These are phyloP conservation scores for Mycosphaerella sp. DNA, from an alignment of 2,329 filamentous ascomycete species.

Conservation along the genomic window DNA sequence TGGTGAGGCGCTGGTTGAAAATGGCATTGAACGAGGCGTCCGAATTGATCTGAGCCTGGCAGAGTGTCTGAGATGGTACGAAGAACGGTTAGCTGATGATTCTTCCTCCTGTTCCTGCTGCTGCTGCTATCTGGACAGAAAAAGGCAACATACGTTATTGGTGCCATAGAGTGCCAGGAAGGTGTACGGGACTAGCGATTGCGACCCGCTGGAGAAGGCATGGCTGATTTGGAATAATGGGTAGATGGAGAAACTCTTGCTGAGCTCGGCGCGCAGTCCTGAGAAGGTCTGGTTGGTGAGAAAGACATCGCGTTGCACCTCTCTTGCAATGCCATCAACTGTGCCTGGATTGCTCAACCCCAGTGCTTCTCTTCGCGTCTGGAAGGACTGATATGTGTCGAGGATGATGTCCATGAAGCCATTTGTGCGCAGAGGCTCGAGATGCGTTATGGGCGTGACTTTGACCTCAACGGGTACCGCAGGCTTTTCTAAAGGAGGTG, in stretches of 20 bases:
- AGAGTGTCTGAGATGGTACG: constrained; percentile 62
- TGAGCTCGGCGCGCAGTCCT: constrained; percentile 90
- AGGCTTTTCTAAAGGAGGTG: constrained; percentile 27
- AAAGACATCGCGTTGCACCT: constrained; percentile 94
- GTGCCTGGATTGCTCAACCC: constrained; percentile 89
- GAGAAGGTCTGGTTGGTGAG: constrained; percentile 96
- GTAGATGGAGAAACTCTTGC: constrained; percentile 88
- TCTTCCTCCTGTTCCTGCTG: neutral
- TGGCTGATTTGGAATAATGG: constrained; percentile 97
- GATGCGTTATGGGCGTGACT: constrained; percentile 18
- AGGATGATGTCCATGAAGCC: constrained; percentile 30
- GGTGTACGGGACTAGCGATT: constrained; percentile 87
- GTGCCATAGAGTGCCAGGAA: constrained; percentile 93
- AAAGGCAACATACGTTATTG: constrained; percentile 61
- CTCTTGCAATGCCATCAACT: constrained; percentile 79
- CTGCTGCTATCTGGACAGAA: neutral
- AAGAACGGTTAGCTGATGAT: constrained; percentile 16
- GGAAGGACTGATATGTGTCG: constrained; percentile 75
- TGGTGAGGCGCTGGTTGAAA: constrained; percentile 88
- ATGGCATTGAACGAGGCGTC: constrained; percentile 80
- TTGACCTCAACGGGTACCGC: constrained; percentile 23
- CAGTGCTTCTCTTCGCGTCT: constrained; percentile 77
- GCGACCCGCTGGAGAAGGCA: constrained; percentile 86
- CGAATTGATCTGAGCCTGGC: constrained; percentile 93
- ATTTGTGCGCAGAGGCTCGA: constrained; percentile 26